Base-by-base conservation (phyloP, 495 filamentous ascomycete genomes). In the Penicillium antarcticum region DNA sequence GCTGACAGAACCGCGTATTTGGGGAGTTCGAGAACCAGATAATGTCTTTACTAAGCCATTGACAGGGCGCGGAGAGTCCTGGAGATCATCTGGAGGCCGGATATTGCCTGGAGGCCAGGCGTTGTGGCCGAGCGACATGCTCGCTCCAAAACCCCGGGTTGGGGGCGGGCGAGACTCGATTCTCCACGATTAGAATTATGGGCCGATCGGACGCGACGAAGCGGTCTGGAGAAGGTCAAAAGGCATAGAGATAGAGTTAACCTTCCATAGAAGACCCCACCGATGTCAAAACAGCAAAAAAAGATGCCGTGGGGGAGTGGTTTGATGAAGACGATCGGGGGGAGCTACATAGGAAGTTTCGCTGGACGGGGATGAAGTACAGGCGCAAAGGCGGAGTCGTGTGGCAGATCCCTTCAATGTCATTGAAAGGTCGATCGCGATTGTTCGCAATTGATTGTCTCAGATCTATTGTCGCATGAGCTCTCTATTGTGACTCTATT, bases 61-160 rank as follows among this genome's bases (percentile, higher is more conserved):
- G 69, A 70, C 58, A 23, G 67, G 62, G 34, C 76, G 73, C 53
- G 54, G 60, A 2, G 70, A 68, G 48, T 81, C 76, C 39, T 67
- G 68, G 21, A 63, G 59, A 39, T 76, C 69, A 58, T 77, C 72
- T 23, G 74, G 73, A 39, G 74, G 72, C 33, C 73, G 73, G 35
- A 75, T 69, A 56, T 74, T 72, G 52, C 72, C 72, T 55, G 73
- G 74, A 18, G 73, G 73, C 73, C 74, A 76, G 69, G 67, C 61
- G 72, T 75, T 65, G 68, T 73, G 72, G 66, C 73, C 73, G 67
- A 73, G 72, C 70, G 74, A 76, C 74, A 78, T 77, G 66, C 56
- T 74, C 73, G 74, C 71, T 73, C 69, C 65, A 66, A 77, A 65
- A 73, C 72, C 73, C 72, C 72, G 66, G 65, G 63, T 68, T 51